phyloP scores from a whole-genome alignment of 176 grass and related monocot genomes.

The Typha latifolia region DNA sequence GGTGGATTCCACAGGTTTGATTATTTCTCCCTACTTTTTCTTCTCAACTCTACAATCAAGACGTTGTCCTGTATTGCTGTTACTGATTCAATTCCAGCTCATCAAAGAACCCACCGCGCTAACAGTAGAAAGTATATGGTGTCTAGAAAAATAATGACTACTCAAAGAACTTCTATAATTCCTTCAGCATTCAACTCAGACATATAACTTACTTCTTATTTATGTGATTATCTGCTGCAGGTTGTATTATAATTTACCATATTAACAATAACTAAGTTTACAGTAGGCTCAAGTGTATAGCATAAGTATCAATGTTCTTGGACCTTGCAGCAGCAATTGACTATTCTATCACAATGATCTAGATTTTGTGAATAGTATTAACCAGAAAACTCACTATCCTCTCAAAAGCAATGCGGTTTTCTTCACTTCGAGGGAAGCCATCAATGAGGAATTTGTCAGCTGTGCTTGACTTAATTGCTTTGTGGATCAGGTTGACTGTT shows the following conservation, averaged over 20 bases:
- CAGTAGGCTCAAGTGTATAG: not conserved
- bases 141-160: not conserved
- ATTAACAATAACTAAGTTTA: not conserved
- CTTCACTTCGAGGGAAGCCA: constrained; percentile 84
- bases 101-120: no score
- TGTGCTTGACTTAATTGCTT: constrained; percentile 49
- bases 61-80: no score
- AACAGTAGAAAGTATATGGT: not conserved
- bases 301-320: not conserved
- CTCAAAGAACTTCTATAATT: not conserved
- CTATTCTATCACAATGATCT: not conserved
- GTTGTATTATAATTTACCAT: not conserved
- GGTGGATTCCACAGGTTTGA: no score
- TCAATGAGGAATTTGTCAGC: constrained; percentile 75
- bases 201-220: not conserved
- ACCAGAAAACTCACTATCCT: constrained; percentile 58
- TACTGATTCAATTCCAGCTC: no score
- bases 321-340: not conserved
- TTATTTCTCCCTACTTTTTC: no score
- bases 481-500: constrained; percentile 66
- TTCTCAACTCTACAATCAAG: no score
- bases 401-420: constrained; percentile 91
- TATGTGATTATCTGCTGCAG: not conserved
- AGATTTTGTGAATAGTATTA: constrained; percentile 5
- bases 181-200: not conserved